Conservation (phyloP, 768 basidiomycete genomes). For the Suillus tomentosus region DNA sequence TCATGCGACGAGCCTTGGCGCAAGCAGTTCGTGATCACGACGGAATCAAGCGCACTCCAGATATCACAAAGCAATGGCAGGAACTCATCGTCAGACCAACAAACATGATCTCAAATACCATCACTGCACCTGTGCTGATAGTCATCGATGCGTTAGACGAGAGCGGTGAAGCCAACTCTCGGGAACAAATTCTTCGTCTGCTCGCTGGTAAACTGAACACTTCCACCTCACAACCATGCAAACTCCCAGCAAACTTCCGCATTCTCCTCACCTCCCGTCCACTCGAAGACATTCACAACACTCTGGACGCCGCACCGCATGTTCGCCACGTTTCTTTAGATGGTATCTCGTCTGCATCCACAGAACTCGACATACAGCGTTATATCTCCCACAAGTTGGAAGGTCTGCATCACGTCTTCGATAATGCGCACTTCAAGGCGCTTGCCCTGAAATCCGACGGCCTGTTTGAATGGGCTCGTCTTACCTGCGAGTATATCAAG, state of each 20-base stretch:
- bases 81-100: constrained; percentile 20
- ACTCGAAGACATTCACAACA: constrained; percentile 8
- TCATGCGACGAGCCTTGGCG: background rate
- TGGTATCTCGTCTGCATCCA: background rate
- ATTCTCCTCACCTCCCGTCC: constrained; percentile 22
- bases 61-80: constrained; percentile 17
- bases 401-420: background rate
- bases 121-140: constrained; percentile 23
- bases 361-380: constrained; percentile 10
- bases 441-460: too few species aligned
- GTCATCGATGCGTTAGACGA: constrained; percentile 30
- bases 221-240: background rate
- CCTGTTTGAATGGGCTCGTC: too few species aligned
- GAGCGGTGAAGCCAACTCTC: constrained; percentile 13
- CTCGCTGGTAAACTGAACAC: background rate
- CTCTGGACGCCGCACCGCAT: constrained; percentile 11
- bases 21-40: background rate
- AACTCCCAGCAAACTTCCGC: constrained; percentile 13
- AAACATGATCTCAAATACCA: background rate
- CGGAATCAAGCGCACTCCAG: background rate
- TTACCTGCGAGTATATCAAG: too few species aligned
- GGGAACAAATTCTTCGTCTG: constrained; percentile 20
- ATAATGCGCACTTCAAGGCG: background rate
- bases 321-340: constrained; percentile 7
- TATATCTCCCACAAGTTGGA: constrained; percentile 7